Base-by-base conservation (phyloP, 2,329 filamentous ascomycete genomes). In the Aspergillus sclerotialis region DNA sequence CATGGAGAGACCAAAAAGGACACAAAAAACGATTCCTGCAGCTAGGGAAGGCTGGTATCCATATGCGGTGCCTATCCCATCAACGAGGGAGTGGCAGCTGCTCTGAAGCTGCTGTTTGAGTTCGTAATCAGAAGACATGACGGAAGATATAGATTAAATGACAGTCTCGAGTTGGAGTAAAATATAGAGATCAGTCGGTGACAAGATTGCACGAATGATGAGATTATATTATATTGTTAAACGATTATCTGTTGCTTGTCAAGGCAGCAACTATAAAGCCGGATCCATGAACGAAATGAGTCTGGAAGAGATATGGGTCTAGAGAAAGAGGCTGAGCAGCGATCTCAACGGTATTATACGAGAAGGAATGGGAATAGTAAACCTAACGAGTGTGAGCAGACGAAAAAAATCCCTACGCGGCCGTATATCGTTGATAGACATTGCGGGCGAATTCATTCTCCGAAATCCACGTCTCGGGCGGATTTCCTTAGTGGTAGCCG, bases 1-100 rank as follows among this genome's bases (percentile, higher is more conserved):
- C 53, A 61, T 55, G 0, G 59, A 58, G 27, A 62, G 30, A 8
- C 54, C 53, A 27, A 63, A 63, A 11, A 61, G 51, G 4, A 47
- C 39, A 16, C 48, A 50, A 36, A 55, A 63, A 7, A 51, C 49
- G 21, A 63, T 55, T 8, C 60, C 60, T 7, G 55, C 56, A 19
- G 45, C 52, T 16, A 58, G 43, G 1, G 52, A 48, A n/a, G 59
- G 57, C 14, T 45, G 17, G 36, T 63, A 63, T 36, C 57, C 58
- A 30, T 63, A 63, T 14, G 48, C 39, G 5, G 50, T 53, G 7
- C 24, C 29, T 5, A 46, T 6, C 9, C 53, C 54, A 10, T 45
- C 38, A 13, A 60, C 43, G 24, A 45, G 40, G 24, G 50, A 38
- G 35, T 52, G 42, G 27, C 58, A 61, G 28, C 48, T 49, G 3